Evolutionary conservation across 225 moss, liverwort and hornwort genomes (phyloP), one percentile per base, ranked within the genome.

Genomic region (Pleurozium schreberi): DNA sequence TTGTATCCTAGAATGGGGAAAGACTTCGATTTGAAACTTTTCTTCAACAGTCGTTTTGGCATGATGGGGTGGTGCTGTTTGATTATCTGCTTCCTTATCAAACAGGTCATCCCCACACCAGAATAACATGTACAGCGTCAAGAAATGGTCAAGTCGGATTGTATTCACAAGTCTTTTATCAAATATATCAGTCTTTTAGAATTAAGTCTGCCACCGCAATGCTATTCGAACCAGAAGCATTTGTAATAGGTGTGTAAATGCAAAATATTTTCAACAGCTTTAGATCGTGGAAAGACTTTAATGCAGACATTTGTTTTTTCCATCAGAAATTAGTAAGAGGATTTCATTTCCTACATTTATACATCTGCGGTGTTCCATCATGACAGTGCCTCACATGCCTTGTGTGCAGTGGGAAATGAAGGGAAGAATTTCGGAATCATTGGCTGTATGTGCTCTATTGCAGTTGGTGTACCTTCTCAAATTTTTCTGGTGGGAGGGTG

Each of bases 11-110:
- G 98, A 82, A 70, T 96, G 87, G 98, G 98, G 45, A 95, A 94
- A 91, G 90, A 91, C 88, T 98, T 98, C 92, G 97, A 98, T 84
- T 88, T 98, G 87, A 98, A 98, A 81, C 91, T 95, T 53, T 98
- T 95, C 87, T 94, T 97, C 86, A 96, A 93, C 87, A 96, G 96
- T 87, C 96, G 98, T n/a, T 97, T 98, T 89, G 98, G 98, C 81
- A 97, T 98, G 95, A 97, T 98, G 96, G 94, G 96, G 28, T 98
- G 98, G 98, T 93, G 90, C 81, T 95, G 96, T 75, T 88, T 98
- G 93, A 74, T 95, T 25, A 85, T 98, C 87, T 96, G 96, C 78
- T 98, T 95, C 64, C 90, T 93, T 88, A 89, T 96, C 81, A 98
- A 92, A 88, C 98, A 97, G 97, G 98, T 96, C 71, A 84, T 80